Evolutionary conservation across 768 basidiomycete species (phyloP), one percentile per base, ranked within the genome.

Genomic region (Pilatotrama ljubarskyi): DNA sequence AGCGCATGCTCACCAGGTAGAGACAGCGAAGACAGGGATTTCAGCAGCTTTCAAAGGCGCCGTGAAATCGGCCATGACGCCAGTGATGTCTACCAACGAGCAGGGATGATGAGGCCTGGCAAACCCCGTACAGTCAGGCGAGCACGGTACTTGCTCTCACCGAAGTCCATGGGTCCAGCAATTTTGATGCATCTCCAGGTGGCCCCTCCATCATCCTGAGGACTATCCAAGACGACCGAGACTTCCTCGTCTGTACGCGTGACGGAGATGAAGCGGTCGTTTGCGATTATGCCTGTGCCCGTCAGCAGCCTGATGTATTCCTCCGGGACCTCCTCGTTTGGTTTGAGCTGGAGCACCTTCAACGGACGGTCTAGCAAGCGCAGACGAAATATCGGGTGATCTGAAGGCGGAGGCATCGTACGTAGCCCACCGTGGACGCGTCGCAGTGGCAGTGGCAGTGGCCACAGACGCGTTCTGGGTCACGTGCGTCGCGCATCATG

Each of bases 121-220:
- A 22, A 18, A n/a, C 14, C 26, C 29, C 13, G 57, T 25, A 14
- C 47, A 55, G 58, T 65, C 58, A 49, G 11, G 15, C 15, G 7
- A 1, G 3, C 24, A 15, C 18, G 2, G 42, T 55, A 37, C 7
- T 18, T 2, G 8, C 11, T 11, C 55, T 35, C n/a, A 84, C 86
- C 77, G 62, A 87, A 86, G 62, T 85, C 83, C 84, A 88, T 84
- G 2, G 85, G 85, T 3, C 86, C 87, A 36, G 74, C 76, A 40
- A 89, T 83, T 70, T 83, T 83, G 60, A 88, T 82, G 66, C 82
- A 82, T 64, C 71, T 76, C 85, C 85, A 86, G 1, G 75, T 74
- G 22, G 77, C 76, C 29, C 76, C 70, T 5, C 40, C 40, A 24
- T 64, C 62, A 6, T 78, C 74, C 52, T 61, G 72, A 14, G 74